A percentile compares a stretch with the other conserved stretches of the same genome.
phyloP scores from a whole-genome alignment of 768 basidiomycete genomes.

The Russula lepida region DNA sequence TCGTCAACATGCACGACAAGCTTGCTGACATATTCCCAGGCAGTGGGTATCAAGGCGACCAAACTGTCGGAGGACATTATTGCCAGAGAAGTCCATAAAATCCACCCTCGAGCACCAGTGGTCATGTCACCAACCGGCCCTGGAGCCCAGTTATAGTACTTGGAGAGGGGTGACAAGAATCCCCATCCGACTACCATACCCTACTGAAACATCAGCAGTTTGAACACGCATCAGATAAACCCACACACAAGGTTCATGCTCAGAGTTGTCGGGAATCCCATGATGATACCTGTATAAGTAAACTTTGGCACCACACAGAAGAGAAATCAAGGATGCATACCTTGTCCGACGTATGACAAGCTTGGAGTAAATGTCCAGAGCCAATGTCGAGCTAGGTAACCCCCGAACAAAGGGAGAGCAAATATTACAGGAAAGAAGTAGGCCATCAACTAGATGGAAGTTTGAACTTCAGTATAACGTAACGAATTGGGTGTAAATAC shows the following conservation, averaged over 20 bases:
- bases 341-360: conserved; percentile 89
- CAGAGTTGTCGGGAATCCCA: conserved; percentile 91
- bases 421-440: conserved; percentile 89
- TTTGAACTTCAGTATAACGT: not conserved
- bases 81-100: conserved; percentile 91
- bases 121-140: conserved; percentile 85
- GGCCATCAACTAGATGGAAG: conserved; percentile 54
- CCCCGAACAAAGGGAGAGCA: conserved; percentile 78
- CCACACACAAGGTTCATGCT: conserved; percentile 78
- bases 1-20: conserved; percentile 22
- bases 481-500: conserved; percentile 36
- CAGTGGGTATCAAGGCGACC: conserved; percentile 74
- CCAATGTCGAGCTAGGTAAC: conserved; percentile 78
- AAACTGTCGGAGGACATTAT: conserved; percentile 93
- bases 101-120: conserved; percentile 88
- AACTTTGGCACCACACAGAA: not conserved
- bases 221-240: not conserved
- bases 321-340: conserved; percentile 29
- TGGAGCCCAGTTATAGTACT: conserved; percentile 82
- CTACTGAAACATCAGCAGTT: conserved; percentile 30
- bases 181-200: conserved; percentile 98
- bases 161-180: conserved; percentile 81
- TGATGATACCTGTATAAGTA: conserved; percentile 66
- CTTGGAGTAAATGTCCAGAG: conserved; percentile 91
- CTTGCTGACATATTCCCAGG: conserved; percentile 41